A percentile compares a stretch with the other conserved stretches of the same genome.
Conservation (phyloP, 192 early-diverging fungal species). For the Mortierella alpina region DNA sequence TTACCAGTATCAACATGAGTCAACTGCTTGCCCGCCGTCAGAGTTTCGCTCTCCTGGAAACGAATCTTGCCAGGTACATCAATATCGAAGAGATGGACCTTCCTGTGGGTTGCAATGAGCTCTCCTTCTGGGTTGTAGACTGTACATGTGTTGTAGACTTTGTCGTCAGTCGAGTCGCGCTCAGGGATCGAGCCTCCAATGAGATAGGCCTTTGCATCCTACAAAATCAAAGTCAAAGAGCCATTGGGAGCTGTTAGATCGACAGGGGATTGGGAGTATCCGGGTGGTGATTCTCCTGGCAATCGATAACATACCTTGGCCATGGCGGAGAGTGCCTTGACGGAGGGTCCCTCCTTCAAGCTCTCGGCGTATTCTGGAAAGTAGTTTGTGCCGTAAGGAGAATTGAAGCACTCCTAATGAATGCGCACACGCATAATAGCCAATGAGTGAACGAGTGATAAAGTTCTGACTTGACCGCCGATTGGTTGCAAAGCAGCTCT, state of each 20-base stretch:
- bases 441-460: not conserved
- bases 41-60: conserved; percentile 90
- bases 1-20: conserved; percentile 83
- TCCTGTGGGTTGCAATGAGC: conserved; percentile 75
- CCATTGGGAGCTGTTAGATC: not conserved
- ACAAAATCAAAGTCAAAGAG: conserved; percentile 1
- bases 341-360: conserved; percentile 76
- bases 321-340: conserved; percentile 78
- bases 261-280: not conserved
- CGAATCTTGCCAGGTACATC: conserved; percentile 92
- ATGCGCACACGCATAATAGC: not conserved
- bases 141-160: conserved; percentile 88
- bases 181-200: conserved; percentile 95
- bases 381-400: conserved; percentile 92
- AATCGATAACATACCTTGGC: conserved; percentile 68
- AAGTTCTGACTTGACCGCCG: not conserved
- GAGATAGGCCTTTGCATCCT: conserved; percentile 87
- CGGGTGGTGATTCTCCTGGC: not conserved
- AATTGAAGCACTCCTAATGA: conserved; percentile 95
- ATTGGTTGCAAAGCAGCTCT: not conserved
- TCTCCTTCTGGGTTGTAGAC: conserved; percentile 76
- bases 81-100: conserved; percentile 97
- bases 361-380: conserved; percentile 94
- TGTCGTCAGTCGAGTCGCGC: conserved; percentile 57
- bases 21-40: conserved; percentile 78